These are phyloP conservation scores for Salvia splendens DNA, from an alignment of 257 asterid genomes.

Conservation along the genomic window DNA sequence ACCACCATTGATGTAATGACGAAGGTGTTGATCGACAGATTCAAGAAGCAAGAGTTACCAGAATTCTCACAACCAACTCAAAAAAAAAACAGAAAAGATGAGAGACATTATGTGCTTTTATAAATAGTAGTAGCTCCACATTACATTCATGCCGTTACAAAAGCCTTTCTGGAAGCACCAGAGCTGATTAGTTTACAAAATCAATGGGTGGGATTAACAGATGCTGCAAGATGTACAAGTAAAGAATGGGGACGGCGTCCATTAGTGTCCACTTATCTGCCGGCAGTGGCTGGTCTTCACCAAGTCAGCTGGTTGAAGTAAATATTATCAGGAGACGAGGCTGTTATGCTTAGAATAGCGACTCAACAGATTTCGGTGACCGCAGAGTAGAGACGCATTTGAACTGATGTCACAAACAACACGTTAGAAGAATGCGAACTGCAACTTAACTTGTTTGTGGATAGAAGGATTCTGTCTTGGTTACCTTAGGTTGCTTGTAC, in stretches of 20 bases:
- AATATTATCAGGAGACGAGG: slow-evolving; percentile 30
- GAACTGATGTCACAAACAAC: slow-evolving; percentile 62
- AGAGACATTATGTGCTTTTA: slow-evolving; percentile 33
- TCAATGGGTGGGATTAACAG: slow-evolving; percentile 28
- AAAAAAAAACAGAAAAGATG: slow-evolving; percentile 1
- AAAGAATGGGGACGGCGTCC: slow-evolving; percentile 49
- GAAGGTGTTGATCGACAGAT: slow-evolving; percentile 20
- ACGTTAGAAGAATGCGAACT: slow-evolving; percentile 10
- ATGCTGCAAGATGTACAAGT: slow-evolving; percentile 45
- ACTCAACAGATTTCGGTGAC: slow-evolving; percentile 47
- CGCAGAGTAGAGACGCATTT: slow-evolving; percentile 69
- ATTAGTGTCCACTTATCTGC: slow-evolving; percentile 36
- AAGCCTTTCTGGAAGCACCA: slow-evolving; percentile 39
- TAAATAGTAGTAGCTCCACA: slow-evolving; percentile 35
- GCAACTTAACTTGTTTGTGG: too few species aligned
- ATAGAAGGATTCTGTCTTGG: background rate
- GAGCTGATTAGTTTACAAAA: slow-evolving; percentile 36
- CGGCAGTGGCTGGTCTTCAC: slow-evolving; percentile 11
- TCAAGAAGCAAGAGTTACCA: slow-evolving; percentile 47
- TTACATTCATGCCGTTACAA: slow-evolving; percentile 46
- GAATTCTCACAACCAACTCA: slow-evolving; percentile 21
- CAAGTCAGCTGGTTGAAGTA: slow-evolving; percentile 32
- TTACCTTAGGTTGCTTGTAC: slow-evolving; percentile 83
- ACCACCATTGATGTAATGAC: slow-evolving; percentile 17
- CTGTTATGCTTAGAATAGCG: slow-evolving; percentile 54